Base-by-base conservation (phyloP, 257 asterid species). In the Lithospermum erythrorhizon region DNA sequence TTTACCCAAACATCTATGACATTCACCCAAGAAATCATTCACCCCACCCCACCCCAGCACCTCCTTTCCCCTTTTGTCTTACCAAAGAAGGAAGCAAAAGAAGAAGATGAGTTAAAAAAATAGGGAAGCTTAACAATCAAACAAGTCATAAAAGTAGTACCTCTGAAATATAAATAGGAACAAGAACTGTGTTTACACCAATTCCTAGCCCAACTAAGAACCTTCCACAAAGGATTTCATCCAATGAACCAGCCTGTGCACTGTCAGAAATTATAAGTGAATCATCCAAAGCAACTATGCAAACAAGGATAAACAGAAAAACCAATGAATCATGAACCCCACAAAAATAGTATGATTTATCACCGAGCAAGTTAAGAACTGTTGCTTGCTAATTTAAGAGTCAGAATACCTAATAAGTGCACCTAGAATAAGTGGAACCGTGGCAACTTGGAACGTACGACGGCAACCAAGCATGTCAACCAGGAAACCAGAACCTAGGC, bases 121-220 rank as follows among this genome's bases (percentile, higher is more conserved):
- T 2, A 53, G 25, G 21, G 5, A 53, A n/a, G 5, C 23, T 53
- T 20, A 53, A 67, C 21, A 32, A 30, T 30, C 14, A 65, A 27
- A 23, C 14, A n/a, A 27, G n/a, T 19, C 54, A 30, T 17, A 25
- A 30, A 24, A 66, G 45, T 51, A 57, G 64, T 82, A 89, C 97
- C 95, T 89, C 95, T n/a, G 95, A 86, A 70, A 82, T 75, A 75
- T 86, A 89, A 59, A 89, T 76, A 60, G 97, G 94, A 76, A 89
- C 95, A 55, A 89, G 87, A 70, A 86, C 97, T 17, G 94, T 82
- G 76, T 86, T 86, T 70, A 84, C 97, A 68, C 97, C 97, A 70
- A 89, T 81, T 24, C 95, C 94, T 58, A 89, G 89, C 69, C 97
- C 97, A 65, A 84, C 95, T 27, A 86, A 83, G 72, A 89, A 86